Conservation (phyloP, 1,139 yeast genomes). For the Kodamaea suecica region DNA sequence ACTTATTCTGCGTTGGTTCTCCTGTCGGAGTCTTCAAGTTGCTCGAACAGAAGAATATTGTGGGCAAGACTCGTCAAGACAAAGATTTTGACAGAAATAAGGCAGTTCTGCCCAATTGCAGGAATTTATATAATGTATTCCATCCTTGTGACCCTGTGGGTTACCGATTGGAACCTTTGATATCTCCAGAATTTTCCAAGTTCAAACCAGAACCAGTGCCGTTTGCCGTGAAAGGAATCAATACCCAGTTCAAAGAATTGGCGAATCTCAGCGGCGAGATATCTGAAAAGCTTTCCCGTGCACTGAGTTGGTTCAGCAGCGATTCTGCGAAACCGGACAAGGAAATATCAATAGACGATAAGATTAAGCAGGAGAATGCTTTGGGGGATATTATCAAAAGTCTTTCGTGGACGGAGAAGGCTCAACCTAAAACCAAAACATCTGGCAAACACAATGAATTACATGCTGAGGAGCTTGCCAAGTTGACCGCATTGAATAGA, state of each 20-base stretch:
- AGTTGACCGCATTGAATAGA: constrained; percentile 50
- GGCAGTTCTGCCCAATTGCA: constrained; percentile 48
- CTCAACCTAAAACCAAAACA: constrained; percentile 4
- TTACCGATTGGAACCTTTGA: constrained; percentile 79
- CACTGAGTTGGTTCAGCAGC: constrained; percentile 43
- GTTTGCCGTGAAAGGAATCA: constrained; percentile 46
- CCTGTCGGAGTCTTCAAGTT: constrained; percentile 87
- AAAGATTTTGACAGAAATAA: constrained; percentile 13
- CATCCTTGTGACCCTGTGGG: constrained; percentile 92
- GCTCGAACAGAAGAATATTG: constrained; percentile 55
- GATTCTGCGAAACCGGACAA: constrained; percentile 11
- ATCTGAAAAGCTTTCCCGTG: constrained; percentile 43
- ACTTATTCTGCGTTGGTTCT: constrained; percentile 80
- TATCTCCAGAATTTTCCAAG: constrained; percentile 51
- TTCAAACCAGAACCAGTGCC: constrained; percentile 62
- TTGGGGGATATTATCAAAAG: constrained; percentile 43
- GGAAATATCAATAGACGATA: constrained; percentile 20
- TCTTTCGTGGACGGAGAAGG: constrained; percentile 24
- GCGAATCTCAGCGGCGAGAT: constrained; percentile 44
- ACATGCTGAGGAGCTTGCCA: constrained; percentile 26
- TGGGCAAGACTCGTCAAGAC: constrained; percentile 19
- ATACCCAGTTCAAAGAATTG: constrained; percentile 42
- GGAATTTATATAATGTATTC: constrained; percentile 68
- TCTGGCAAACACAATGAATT: constrained; percentile 21
- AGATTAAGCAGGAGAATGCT: constrained; percentile 36